Evolutionary conservation across 805 yeast genomes (phyloP), one percentile per base, ranked within the genome.

Genomic region (Candida xyloterini): DNA sequence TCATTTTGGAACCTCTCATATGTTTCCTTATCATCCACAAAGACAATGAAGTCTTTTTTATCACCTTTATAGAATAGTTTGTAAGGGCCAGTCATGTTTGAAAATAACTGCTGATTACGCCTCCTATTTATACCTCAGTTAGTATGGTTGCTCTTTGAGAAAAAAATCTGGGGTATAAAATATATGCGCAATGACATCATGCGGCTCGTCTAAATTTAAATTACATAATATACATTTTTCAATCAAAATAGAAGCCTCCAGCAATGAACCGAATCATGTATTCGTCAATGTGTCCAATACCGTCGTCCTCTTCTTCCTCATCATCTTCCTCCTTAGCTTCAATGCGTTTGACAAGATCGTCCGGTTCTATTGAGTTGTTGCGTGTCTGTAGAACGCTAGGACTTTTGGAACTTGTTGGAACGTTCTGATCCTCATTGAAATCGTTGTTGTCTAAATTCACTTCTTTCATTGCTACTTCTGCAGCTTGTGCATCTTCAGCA

Each of bases 201-300:
- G 32, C 30, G 36, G 31, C 39, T 37, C 41, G 29, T 21, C 23
- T 28, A 29, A 39, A 25, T 16, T 33, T 36, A 42, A 35, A 41
- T 32, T 45, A 45, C 52, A 47, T 48, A 45, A 29, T 48, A 42
- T 43, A 42, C 44, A 44, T 31, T 45, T 45, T 18, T 18, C 20
- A 67, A 32, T 70, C 76, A 51, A 65, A 74, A 56, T 80, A 85
- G 57, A 69, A 76, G 0, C 96, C 97, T 38, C 80, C 81, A 44
- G 95, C 95, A 43, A 93, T 86, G 57, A 76, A 86, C 44, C 90
- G 71, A 47, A 93, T 78, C 99, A 93, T 93, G 66, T 90, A 95
- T 70, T 93, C 98, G 59, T 93, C 99, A 38, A 91, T 78, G 60
- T 89, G 96, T 4, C 84, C 85, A 35, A 81, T 73, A 15, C 76